phyloP scores from a whole-genome alignment of 768 basidiomycete species.

The Suillus tomentosus region DNA sequence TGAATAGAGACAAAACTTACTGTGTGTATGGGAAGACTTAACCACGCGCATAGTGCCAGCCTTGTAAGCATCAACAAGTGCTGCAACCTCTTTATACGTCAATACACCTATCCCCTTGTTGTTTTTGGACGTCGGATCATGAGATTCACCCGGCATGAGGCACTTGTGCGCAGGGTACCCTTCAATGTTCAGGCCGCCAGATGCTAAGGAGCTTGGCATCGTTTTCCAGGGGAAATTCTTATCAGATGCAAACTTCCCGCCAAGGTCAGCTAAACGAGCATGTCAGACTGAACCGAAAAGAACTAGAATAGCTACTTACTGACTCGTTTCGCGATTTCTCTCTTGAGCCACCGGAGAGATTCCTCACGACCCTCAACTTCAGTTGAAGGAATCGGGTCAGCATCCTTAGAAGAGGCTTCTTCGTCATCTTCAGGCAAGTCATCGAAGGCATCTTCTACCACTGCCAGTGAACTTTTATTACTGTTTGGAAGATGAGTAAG shows the following conservation, averaged over 20 bases:
- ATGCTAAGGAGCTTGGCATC: background rate
- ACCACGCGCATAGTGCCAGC: background rate
- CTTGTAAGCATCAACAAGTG: background rate
- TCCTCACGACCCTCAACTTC: background rate
- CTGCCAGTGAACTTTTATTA: background rate
- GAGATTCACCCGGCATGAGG: background rate
- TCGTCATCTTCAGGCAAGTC: background rate
- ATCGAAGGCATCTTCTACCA: background rate
- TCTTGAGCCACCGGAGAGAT: background rate
- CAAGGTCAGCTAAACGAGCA: background rate
- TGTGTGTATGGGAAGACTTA: background rate
- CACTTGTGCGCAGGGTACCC: slow-evolving; percentile 2
- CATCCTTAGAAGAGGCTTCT: background rate
- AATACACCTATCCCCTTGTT: slow-evolving; percentile 6
- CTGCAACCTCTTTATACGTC: background rate
- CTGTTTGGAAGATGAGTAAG: background rate
- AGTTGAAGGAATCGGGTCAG: background rate
- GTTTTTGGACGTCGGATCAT: background rate
- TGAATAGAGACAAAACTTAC: slow-evolving; percentile 1
- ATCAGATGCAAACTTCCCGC: background rate
- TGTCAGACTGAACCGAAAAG: background rate
- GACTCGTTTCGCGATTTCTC: background rate
- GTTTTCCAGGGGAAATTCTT: slow-evolving; percentile 2
- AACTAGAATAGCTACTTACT: background rate
- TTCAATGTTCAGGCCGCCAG: background rate